phyloP scores from a whole-genome alignment of 495 filamentous ascomycete genomes.

The Paragyromitra xinjiangensis region DNA sequence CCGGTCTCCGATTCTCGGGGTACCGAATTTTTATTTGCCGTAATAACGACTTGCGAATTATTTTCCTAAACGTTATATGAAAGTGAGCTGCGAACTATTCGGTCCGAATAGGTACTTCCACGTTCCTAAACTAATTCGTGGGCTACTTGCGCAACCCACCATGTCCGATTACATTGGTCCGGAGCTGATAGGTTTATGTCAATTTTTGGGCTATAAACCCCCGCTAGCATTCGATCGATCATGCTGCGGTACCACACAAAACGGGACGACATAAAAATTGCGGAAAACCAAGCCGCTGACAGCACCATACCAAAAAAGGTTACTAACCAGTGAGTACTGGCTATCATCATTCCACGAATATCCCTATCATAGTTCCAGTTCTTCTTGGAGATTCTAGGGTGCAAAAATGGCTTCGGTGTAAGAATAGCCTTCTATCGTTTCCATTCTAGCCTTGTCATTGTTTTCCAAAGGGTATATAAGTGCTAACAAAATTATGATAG shows the following conservation, averaged over 20 bases:
- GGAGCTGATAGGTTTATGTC: conserved; percentile 14
- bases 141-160: background rate
- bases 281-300: conserved; percentile 5
- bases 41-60: background rate
- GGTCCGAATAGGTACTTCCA: background rate
- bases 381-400: conserved; percentile 5
- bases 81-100: conserved; percentile 8
- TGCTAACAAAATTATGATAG: conserved; percentile 42
- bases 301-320: background rate
- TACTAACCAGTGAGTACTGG: conserved; percentile 3
- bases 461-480: conserved; percentile 5
- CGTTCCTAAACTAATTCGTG: background rate
- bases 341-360: conserved; percentile 10
- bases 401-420: conserved; percentile 20
- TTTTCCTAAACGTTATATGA: background rate
- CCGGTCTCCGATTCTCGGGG: conserved; percentile 13
- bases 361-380: background rate
- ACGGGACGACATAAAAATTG: conserved; percentile 1
- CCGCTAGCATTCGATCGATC: conserved; percentile 12
- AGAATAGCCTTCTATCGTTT: conserved; percentile 38
- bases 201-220: conserved; percentile 14
- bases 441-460: conserved; percentile 1
- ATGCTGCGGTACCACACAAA: conserved; percentile 31
- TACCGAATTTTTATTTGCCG: background rate
- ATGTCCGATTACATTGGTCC: background rate